Evolutionary conservation across 768 basidiomycete genomes (phyloP).

Genomic region (Lactifluus piperatus): DNA sequence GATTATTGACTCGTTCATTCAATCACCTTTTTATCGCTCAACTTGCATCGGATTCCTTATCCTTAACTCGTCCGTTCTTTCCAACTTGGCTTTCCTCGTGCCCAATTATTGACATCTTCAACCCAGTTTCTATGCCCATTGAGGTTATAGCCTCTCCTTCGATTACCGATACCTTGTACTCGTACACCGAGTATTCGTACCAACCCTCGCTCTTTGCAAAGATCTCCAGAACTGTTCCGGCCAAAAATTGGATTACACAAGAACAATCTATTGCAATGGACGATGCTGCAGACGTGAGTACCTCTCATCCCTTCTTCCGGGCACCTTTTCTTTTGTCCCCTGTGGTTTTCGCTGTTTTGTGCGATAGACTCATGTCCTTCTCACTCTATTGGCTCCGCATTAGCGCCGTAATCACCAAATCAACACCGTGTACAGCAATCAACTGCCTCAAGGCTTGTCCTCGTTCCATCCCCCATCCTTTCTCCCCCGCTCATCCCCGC

Average conservation of each 20-base stretch:
- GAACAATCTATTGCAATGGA: slow-evolving; percentile 29
- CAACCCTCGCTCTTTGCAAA: slow-evolving; percentile 29
- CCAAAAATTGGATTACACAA: slow-evolving; percentile 42
- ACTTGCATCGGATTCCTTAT: slow-evolving; percentile 41
- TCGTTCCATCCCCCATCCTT: slow-evolving; percentile 19
- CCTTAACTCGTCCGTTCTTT: slow-evolving; percentile 38
- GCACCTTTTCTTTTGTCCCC: background rate
- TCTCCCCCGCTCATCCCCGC: slow-evolving; percentile 14
- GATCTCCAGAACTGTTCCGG: slow-evolving; percentile 23
- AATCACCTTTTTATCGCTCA: slow-evolving; percentile 40
- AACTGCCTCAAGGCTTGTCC: slow-evolving; percentile 18
- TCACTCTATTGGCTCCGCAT: slow-evolving; percentile 10
- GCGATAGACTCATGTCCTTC: slow-evolving; percentile 10
- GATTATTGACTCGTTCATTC: slow-evolving; percentile 40
- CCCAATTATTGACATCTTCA: slow-evolving; percentile 21
- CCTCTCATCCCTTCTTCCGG: background rate
- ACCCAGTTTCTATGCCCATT: slow-evolving; percentile 55
- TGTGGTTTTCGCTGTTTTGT: background rate
- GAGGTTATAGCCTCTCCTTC: slow-evolving; percentile 49
- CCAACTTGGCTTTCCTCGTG: slow-evolving; percentile 18
- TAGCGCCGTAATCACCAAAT: slow-evolving; percentile 22
- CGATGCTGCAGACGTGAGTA: slow-evolving; percentile 19
- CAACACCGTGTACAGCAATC: slow-evolving; percentile 20
- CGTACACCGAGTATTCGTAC: slow-evolving; percentile 27
- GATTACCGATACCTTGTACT: slow-evolving; percentile 33